A percentile compares a stretch with the other conserved stretches of the same genome.
Conservation (phyloP, 2,329 filamentous ascomycete genomes). For the Apiospora koreana region DNA sequence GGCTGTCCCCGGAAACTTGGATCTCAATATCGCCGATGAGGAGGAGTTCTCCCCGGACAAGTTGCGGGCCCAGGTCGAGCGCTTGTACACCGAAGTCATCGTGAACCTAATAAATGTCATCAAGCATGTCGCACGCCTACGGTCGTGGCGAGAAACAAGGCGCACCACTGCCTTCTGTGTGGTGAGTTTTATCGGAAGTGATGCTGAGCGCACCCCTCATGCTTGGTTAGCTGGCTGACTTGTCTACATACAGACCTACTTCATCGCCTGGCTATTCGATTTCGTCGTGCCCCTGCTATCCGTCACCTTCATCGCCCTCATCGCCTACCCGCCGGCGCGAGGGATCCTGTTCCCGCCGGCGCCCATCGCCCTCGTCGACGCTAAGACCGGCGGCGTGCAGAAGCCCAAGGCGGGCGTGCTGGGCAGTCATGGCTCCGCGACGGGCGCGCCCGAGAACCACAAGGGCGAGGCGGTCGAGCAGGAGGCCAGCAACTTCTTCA, state of each 20-base stretch:
- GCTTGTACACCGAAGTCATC: conserved; percentile 75
- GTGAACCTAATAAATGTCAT: conserved; percentile 59
- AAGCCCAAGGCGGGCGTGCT: conserved; percentile 76
- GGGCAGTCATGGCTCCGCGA: conserved; percentile 74
- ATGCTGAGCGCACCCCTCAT: background rate
- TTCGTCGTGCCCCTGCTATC: conserved; percentile 65
- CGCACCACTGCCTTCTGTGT: conserved; percentile 68
- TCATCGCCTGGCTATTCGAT: conserved; percentile 71
- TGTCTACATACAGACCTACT: conserved; percentile 42
- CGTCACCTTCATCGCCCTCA: conserved; percentile 61
- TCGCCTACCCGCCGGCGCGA: conserved; percentile 65
- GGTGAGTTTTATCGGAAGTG: conserved; percentile 35
- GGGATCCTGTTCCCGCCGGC: conserved; percentile 72
- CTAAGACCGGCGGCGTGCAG: conserved; percentile 71
- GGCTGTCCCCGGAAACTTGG: conserved; percentile 66
- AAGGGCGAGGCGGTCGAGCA: conserved; percentile 83
- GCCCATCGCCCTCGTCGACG: conserved; percentile 71
- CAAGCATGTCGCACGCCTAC: conserved; percentile 75
- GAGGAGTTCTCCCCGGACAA: conserved; percentile 87
- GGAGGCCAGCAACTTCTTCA: conserved; percentile 80
- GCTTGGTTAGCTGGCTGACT: background rate
- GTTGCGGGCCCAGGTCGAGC: conserved; percentile 73
- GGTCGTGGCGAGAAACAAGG: conserved; percentile 75
- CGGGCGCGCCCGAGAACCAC: conserved; percentile 80
- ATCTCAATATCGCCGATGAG: conserved; percentile 79